These are phyloP conservation scores for Phytophthora macrochlamydospora DNA, from an alignment of 352 stramenopile species.

Conservation along the genomic window DNA sequence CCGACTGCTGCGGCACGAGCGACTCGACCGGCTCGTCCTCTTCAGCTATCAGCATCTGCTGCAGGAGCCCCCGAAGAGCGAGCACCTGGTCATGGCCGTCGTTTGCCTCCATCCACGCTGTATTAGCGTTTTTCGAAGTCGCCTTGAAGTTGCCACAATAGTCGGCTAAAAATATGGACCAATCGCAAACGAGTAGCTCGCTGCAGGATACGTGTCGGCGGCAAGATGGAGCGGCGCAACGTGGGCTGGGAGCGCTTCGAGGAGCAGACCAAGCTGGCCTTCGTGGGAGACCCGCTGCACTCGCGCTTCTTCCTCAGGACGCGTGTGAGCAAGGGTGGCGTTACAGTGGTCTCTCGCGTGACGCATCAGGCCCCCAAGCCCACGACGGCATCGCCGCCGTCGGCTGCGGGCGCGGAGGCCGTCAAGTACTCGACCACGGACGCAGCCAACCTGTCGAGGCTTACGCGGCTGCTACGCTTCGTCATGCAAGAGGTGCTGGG, in stretches of 20 bases:
- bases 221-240: slow-evolving; percentile 18
- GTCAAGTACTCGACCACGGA: slow-evolving; percentile 38
- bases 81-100: slow-evolving; percentile 54
- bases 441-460: slow-evolving; percentile 39
- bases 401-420: slow-evolving; percentile 12
- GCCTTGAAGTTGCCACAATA: slow-evolving; percentile 33
- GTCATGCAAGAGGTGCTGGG: slow-evolving; percentile 73
- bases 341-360: slow-evolving; percentile 57
- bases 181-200: neutral
- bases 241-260: slow-evolving; percentile 74
- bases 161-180: neutral
- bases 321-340: slow-evolving; percentile 31
- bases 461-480: slow-evolving; percentile 65
- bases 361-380: slow-evolving; percentile 31
- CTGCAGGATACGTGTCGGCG: neutral
- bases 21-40: slow-evolving; percentile 7
- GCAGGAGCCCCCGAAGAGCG: slow-evolving; percentile 45
- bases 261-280: slow-evolving; percentile 68
- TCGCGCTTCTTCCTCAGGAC: slow-evolving; percentile 74
- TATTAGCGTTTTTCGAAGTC: too few species aligned
- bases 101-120: neutral
- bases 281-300: slow-evolving; percentile 52
- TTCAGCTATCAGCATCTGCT: slow-evolving; percentile 20
- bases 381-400: slow-evolving; percentile 16
- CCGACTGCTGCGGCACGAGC: slow-evolving; percentile 4